phyloP scores from a whole-genome alignment of 139 green algal genomes.

The Chlorella sp. region DNA sequence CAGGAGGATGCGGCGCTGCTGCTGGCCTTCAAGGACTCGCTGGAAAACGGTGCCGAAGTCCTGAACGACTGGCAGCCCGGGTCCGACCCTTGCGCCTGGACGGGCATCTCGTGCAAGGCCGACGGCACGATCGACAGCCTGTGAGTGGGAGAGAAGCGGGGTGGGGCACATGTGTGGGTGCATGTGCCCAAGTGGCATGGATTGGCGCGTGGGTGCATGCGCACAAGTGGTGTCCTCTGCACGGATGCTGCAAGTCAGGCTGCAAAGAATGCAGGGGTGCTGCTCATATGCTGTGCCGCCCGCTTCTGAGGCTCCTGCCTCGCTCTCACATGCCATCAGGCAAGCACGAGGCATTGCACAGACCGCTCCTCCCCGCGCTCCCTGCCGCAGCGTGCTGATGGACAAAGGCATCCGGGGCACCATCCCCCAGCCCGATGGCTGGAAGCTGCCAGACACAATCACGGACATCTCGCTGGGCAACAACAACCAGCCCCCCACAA shows the following conservation, averaged over 20 bases:
- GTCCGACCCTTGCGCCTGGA: not conserved
- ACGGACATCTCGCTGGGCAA: not conserved
- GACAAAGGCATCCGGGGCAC: not conserved
- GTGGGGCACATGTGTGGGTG: too few species aligned
- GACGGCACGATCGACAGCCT: not conserved
- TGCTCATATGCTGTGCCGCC: too few species aligned
- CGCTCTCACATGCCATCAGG: too few species aligned
- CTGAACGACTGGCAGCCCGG: not conserved
- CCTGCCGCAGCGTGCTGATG: not conserved
- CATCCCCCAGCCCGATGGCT: not conserved
- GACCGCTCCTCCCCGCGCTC: too few species aligned
- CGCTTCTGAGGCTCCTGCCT: too few species aligned
- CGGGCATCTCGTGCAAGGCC: not conserved
- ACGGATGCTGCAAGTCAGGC: too few species aligned
- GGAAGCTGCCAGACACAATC: not conserved
- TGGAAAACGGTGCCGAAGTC: not conserved
- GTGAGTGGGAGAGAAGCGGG: not conserved
- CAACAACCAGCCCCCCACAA: not conserved
- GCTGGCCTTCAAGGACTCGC: not conserved
- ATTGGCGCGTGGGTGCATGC: too few species aligned
- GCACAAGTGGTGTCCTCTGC: too few species aligned
- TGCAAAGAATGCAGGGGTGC: too few species aligned
- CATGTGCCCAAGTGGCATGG: too few species aligned
- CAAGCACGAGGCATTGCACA: not conserved
- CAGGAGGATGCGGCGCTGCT: not conserved